Evolutionary conservation across 352 stramenopile genomes (phyloP).

Genomic region (Lagenidium sp.): DNA sequence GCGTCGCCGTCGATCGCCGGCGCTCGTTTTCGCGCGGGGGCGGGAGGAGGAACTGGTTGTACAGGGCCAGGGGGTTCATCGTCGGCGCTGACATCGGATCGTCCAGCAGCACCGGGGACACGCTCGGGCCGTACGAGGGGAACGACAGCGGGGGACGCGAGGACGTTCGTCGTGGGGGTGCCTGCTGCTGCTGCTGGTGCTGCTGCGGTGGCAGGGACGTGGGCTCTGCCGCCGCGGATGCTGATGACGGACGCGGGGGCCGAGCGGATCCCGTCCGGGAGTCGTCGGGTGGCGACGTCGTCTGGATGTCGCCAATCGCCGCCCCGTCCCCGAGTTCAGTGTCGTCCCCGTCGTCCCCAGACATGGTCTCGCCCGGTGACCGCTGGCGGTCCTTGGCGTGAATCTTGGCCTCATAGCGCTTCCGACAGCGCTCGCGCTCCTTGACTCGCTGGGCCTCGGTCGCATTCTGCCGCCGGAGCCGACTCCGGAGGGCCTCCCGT

Average conservation of each 20-base stretch:
- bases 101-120: not conserved
- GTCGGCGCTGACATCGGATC: too few relatives aligned
- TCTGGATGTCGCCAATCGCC: slow-evolving; percentile 4
- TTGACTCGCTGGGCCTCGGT: slow-evolving; percentile 48
- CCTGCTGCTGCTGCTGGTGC: not conserved
- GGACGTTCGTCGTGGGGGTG: slow-evolving; percentile 23
- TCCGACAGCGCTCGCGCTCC: slow-evolving; percentile 57
- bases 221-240: not conserved
- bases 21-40: too few relatives aligned
- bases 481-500: slow-evolving; percentile 51
- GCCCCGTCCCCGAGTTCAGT: slow-evolving; percentile 4
- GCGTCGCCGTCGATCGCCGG: too few relatives aligned
- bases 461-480: slow-evolving; percentile 38
- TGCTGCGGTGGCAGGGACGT: not conserved
- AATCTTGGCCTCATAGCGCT: slow-evolving; percentile 58
- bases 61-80: not conserved
- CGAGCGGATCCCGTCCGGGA: too few relatives aligned
- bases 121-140: not conserved
- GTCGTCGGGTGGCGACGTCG: slow-evolving; percentile 18
- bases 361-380: too few relatives aligned
- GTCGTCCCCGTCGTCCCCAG: not conserved
- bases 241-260: too few relatives aligned
- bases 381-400: too few relatives aligned
- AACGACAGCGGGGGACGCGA: too few relatives aligned
- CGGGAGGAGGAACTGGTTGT: not conserved